Conservation (phyloP, 2,329 filamentous ascomycete species). For the Teratosphaeria zuluensis region DNA sequence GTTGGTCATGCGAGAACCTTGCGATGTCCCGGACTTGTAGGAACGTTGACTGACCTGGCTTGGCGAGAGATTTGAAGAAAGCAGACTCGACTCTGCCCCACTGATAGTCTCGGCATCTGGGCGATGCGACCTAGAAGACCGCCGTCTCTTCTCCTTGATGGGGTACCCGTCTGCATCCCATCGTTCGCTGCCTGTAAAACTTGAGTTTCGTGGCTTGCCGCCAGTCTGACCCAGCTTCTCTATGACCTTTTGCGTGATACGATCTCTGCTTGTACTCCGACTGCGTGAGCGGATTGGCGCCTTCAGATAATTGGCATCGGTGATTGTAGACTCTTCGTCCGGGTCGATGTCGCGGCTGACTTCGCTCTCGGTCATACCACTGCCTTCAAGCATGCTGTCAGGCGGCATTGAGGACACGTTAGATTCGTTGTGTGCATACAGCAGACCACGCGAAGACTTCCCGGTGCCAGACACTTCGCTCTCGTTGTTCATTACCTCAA, state of each 20-base stretch:
- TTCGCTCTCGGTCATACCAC: conserved; percentile 36
- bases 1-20: conserved; percentile 71
- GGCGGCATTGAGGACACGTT: conserved; percentile 78
- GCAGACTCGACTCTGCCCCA: conserved; percentile 52
- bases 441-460: conserved; percentile 43
- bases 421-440: conserved; percentile 60
- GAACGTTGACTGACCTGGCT: conserved; percentile 42
- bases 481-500: conserved; percentile 67
- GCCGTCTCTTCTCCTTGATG: conserved; percentile 21
- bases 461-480: conserved; percentile 53
- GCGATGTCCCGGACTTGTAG: conserved; percentile 48
- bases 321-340: conserved; percentile 27
- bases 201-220: conserved; percentile 28
- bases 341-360: conserved; percentile 38
- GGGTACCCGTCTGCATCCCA: conserved; percentile 24
- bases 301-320: conserved; percentile 35
- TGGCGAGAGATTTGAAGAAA: conserved; percentile 47
- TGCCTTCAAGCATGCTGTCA: conserved; percentile 58
- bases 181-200: conserved; percentile 6
- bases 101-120: conserved; percentile 43
- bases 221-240: conserved; percentile 52
- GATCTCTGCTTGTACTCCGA: conserved; percentile 56
- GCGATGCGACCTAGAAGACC: conserved; percentile 38
- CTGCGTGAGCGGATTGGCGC: conserved; percentile 49
- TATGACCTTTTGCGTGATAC: conserved; percentile 58